Evolutionary conservation across 768 basidiomycete species (phyloP), one percentile per base, ranked within the genome.

Genomic region (Rhodotorula graminis): DNA sequence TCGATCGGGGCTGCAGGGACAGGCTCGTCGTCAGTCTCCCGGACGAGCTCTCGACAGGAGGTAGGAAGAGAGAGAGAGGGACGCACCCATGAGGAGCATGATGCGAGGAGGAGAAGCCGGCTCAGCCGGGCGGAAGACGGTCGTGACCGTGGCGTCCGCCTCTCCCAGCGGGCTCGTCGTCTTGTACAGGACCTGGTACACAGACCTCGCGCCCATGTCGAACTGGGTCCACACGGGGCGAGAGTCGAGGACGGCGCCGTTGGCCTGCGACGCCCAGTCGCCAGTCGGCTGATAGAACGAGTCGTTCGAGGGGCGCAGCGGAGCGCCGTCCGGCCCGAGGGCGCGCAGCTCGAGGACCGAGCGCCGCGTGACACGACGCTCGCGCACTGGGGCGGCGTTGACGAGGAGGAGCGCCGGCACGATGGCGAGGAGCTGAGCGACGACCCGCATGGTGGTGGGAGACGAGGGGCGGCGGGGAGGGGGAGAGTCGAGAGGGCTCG

Each of bases 151-250:
- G 3, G 44, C 60, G 27, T 37, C 40, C 0, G 42, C 27, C 42
- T 47, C 60, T 8, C 44, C 44, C 2, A 18, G 18, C 42, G 60
- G 44, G 18, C 12, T n/a, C 11, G 60, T 61, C 60, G 60, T 61
- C 60, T 47, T 61, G 60, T 61, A 61, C 42, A 61, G 60, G 27
- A 61, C 40, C 44, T 61, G 60, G 29, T 61, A 61, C 7, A 31
- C 44, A 8, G 16, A 11, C 25, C n/a, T n/a, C 1, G 42, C n/a
- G n/a, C 40, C 25, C 14, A 16, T 23, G 44, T 61, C 60, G n/a
- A 61, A 61, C n/a, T 44, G 42, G 15, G 60, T 61, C 60, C 60
- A 61, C 25, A 61, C 60, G 4, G 60, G 60, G 9, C 60, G 60
- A 8, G 27, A 5, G 37, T 61, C 46, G n/a, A 61, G n/a, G 44